phyloP scores from a whole-genome alignment of 441 rosid genomes.

The Gossypium schwendimanii region DNA sequence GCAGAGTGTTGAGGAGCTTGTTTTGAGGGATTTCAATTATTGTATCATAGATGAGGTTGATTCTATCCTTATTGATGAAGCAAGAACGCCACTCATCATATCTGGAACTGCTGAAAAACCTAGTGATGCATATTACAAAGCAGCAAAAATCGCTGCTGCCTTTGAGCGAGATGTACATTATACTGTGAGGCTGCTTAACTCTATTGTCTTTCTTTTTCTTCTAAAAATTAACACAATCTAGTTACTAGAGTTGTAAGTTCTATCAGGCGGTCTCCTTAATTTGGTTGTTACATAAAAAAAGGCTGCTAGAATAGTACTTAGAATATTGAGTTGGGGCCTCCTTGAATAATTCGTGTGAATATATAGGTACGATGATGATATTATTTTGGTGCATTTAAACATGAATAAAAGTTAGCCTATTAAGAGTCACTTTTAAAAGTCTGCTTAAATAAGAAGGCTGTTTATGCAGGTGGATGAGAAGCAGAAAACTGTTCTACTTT shows the following conservation, averaged over 20 bases:
- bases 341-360: neutral
- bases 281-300: neutral
- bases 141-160: constrained; percentile 82
- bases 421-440: neutral
- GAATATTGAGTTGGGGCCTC: neutral
- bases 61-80: constrained; percentile 97
- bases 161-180: constrained; percentile 91
- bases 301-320: neutral
- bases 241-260: neutral
- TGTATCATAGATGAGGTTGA: constrained; percentile 95
- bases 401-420: neutral
- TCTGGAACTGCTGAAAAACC: constrained; percentile 97
- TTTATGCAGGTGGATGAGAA: constrained; percentile 84
- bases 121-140: constrained; percentile 84
- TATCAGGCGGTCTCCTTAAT: neutral
- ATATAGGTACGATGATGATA: neutral
- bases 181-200: constrained; percentile 46
- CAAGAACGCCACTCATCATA: constrained; percentile 93
- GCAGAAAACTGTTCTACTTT: constrained; percentile 80
- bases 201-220: neutral
- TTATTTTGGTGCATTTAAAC: neutral
- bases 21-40: constrained; percentile 79
- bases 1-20: constrained; percentile 95
- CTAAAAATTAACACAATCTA: neutral
- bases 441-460: constrained; percentile 9